Base-by-base conservation (phyloP, 257 asterid species). In the Solanum dulcamara region DNA sequence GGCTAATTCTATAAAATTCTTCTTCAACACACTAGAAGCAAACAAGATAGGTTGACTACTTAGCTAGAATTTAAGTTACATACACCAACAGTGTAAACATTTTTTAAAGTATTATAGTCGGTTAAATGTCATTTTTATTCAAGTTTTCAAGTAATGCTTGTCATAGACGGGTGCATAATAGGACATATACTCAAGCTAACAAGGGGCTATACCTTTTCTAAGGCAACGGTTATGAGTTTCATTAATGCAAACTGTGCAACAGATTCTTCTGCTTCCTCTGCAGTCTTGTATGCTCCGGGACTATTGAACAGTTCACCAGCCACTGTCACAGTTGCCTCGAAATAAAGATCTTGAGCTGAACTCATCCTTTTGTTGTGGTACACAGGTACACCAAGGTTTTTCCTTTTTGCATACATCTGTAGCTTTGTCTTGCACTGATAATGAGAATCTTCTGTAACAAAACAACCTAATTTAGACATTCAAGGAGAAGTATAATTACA, bases 221-320 rank as follows among this genome's bases (percentile, higher is more conserved):
- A 85, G 83, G 86, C 86, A 66, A 87, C 84, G 2, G 81, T 88
- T 20, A 85, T 15, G 40, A 90, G 51, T 60, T 90, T 84, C 83
- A 88, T 71, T 84, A 90, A 59, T 83, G 91, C 94, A 81, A 81
- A 81, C 80, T 89, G 89, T 86, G 94, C 92, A 77, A 87, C 92
- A 80, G 91, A 81, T 20, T 86, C 67, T 83, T 90, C 90, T 64
- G 93, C 94, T 79, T 88, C 89, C 33, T 85, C 84, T 28, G 82
- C 44, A 53, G 89, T 87, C 71, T 85, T 84, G 44, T 48, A 83
- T 66, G 44, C 84, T 33, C 68, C 86, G 22, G 83, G 85, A 75
- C 90, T 86, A 50, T 80, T 74, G 30, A 89, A 90, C 64, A 87
- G 28, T 24, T 86, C 87, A 59, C 86, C 87, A 26, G 84, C 84